Conservation (phyloP, 1,139 yeast species). For the Hansenula anomala region DNA sequence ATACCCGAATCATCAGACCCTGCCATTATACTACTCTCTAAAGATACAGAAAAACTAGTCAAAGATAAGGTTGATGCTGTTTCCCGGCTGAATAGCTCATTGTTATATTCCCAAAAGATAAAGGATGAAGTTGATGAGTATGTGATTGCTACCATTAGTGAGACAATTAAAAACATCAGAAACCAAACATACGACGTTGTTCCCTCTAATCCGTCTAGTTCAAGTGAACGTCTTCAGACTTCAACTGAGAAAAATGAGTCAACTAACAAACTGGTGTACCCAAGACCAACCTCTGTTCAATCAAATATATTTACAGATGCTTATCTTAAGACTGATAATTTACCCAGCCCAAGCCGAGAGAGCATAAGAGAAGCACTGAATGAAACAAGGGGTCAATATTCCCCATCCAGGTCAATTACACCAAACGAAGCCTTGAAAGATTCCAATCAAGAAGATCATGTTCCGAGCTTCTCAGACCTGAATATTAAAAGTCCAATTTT, state of each 20-base stretch:
- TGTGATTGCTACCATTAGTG: slow-evolving; percentile 62
- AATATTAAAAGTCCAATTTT: slow-evolving; percentile 20
- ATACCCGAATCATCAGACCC: slow-evolving; percentile 58
- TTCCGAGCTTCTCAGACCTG: slow-evolving; percentile 14
- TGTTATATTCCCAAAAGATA: slow-evolving; percentile 75
- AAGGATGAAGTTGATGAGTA: slow-evolving; percentile 75
- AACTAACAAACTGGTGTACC: slow-evolving; percentile 8
- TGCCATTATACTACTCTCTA: slow-evolving; percentile 57
- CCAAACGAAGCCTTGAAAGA: slow-evolving; percentile 26
- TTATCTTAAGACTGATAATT: slow-evolving; percentile 31
- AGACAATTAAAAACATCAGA: slow-evolving; percentile 37
- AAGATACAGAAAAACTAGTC: slow-evolving; percentile 63
- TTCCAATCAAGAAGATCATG: slow-evolving; percentile 9
- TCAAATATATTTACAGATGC: slow-evolving; percentile 36
- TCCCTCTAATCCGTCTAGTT: slow-evolving; percentile 3
- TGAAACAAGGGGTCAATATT: slow-evolving; percentile 19
- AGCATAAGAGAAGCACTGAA: slow-evolving; percentile 4
- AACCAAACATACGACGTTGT: slow-evolving; percentile 18
- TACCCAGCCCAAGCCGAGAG: slow-evolving; percentile 16
- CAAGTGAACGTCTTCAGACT: not conserved
- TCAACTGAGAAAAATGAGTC: not conserved
- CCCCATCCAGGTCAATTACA: slow-evolving; percentile 34
- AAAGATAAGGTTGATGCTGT: slow-evolving; percentile 68
- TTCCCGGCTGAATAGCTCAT: slow-evolving; percentile 69
- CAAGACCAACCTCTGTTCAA: slow-evolving; percentile 23